Conservation (phyloP, 306 rosid genomes). For the Pachyrhizus erosus region DNA sequence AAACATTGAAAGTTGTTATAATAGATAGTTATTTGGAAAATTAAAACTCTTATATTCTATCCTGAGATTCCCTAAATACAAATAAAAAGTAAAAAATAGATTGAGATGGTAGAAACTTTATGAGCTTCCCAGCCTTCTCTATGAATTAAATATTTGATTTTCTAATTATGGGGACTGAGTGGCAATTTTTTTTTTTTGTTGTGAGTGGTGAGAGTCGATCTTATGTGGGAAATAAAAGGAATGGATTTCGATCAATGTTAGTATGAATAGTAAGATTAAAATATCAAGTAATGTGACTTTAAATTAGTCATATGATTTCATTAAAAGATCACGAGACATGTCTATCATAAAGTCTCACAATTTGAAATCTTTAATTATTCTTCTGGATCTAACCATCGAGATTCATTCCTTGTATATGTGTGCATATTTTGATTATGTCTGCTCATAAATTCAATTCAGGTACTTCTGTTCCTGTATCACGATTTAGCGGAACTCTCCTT, state of each 20-base stretch:
- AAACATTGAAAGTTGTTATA: not conserved
- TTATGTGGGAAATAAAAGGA: not conserved
- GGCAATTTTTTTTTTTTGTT: not conserved
- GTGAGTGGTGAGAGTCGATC: not conserved
- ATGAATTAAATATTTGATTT: not conserved
- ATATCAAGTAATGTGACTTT: not conserved
- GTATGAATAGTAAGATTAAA: not conserved
- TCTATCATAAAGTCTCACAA: not conserved
- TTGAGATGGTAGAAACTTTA: slow-evolving; percentile 27
- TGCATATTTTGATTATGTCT: slow-evolving; percentile 17
- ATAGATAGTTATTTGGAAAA: slow-evolving; percentile 10
- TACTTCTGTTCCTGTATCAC: slow-evolving; percentile 6
- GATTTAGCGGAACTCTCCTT: slow-evolving; percentile 1
- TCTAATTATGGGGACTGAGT: not conserved
- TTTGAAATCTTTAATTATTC: not conserved
- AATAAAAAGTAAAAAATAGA: not conserved
- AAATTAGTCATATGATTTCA: not conserved
- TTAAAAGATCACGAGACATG: not conserved
- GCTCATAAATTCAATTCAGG: slow-evolving; percentile 13
- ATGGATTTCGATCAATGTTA: not conserved
- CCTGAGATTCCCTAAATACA: slow-evolving; percentile 13
- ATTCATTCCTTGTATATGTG: slow-evolving; percentile 5
- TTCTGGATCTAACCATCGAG: not conserved
- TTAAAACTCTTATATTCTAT: slow-evolving; percentile 4
- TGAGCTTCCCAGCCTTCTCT: not conserved